Conservation (phyloP, 2,329 filamentous ascomycete genomes). For the Sporothrix brasiliensis region DNA sequence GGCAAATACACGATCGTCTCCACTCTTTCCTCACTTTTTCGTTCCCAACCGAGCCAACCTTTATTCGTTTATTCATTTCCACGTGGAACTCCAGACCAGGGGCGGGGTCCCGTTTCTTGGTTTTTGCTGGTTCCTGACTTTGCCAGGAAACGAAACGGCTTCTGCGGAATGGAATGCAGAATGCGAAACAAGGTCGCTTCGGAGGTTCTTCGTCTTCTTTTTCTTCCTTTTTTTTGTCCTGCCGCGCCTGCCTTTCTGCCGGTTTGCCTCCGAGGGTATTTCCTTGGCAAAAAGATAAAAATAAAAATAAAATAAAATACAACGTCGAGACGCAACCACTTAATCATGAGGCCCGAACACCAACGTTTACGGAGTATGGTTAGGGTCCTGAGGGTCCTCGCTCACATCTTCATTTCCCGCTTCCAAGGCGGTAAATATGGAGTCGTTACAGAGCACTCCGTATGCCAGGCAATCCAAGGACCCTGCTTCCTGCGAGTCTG, state of each 20-base stretch:
- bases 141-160: conserved; percentile 1
- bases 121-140: not conserved
- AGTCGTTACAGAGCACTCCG: no score
- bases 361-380: no score
- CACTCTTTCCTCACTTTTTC: not conserved
- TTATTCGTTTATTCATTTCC: conserved; percentile 1
- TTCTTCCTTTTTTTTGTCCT: not conserved
- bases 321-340: conserved; percentile 15
- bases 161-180: no score
- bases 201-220: no score
- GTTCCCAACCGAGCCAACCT: no score
- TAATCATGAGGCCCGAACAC: not conserved
- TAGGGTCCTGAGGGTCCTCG: not conserved
- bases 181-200: no score
- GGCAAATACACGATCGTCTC: not conserved
- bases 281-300: not conserved
- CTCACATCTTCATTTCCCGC: not conserved
- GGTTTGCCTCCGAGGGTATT: not conserved
- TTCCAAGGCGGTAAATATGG: not conserved
- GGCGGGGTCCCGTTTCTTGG: not conserved
- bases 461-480: not conserved
- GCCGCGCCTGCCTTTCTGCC: conserved; percentile 7
- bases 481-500: not conserved
- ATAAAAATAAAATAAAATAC: not conserved
- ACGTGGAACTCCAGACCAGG: conserved; percentile 19